Percentiles rank a stretch among this genome's conserved stretches.
These are phyloP conservation scores for Diutina mesorugosa DNA, from an alignment of 1,139 yeast species.

Conservation along the genomic window DNA sequence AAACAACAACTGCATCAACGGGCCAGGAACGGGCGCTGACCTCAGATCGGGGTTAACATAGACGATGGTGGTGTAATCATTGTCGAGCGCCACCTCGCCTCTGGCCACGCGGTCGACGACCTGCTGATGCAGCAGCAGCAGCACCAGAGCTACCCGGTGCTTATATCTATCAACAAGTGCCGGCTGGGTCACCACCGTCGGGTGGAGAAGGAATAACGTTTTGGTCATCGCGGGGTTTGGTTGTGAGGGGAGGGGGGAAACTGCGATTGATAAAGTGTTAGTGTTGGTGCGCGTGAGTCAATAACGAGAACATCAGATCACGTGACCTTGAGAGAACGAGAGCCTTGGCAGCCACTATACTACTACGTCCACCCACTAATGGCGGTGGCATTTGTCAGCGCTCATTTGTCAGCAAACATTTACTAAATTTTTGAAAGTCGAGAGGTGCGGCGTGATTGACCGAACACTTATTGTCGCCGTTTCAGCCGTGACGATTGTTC, in stretches of 20 bases:
- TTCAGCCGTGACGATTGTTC: not conserved
- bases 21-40: slow-evolving; percentile 27
- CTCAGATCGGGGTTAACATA: slow-evolving; percentile 46
- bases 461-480: not conserved
- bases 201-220: slow-evolving; percentile 46
- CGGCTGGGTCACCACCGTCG: slow-evolving; percentile 58
- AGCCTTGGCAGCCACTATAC: too few relatives aligned
- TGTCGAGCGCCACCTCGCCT: slow-evolving; percentile 36
- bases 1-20: slow-evolving; percentile 28
- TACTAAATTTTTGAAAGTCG: not conserved
- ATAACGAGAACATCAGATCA: too few relatives aligned
- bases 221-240: not conserved
- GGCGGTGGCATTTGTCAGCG: too few relatives aligned
- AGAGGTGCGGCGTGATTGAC: not conserved
- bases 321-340: too few relatives aligned
- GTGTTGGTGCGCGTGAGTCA: too few relatives aligned
- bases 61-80: slow-evolving; percentile 34
- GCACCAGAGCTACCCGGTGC: slow-evolving; percentile 8
- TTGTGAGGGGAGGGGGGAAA: too few relatives aligned
- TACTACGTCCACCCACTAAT: too few relatives aligned
- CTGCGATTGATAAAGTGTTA: too few relatives aligned
- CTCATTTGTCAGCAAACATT: too few relatives aligned
- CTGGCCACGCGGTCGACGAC: slow-evolving; percentile 60
- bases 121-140: slow-evolving; percentile 34
- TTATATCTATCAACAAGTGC: slow-evolving; percentile 29